Evolutionary conservation across 768 basidiomycete genomes (phyloP).

Genomic region (Russula lepida): DNA sequence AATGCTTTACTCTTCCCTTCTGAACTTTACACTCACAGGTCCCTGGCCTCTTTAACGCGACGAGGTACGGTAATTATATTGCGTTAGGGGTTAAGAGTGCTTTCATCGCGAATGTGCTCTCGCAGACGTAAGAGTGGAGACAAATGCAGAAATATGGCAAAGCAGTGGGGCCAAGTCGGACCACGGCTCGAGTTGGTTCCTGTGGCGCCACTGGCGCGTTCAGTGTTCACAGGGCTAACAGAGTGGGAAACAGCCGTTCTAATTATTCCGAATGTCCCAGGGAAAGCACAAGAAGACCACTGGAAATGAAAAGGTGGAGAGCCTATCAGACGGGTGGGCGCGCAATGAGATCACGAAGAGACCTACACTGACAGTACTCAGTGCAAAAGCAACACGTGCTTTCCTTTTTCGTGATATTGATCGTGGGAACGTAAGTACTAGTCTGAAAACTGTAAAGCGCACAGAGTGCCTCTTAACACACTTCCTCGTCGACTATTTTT

Average conservation of each 20-base stretch:
- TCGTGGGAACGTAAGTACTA: slow-evolving; percentile 8
- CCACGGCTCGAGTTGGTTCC: background rate
- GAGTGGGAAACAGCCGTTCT: background rate
- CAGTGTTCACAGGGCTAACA: background rate
- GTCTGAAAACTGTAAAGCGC: background rate
- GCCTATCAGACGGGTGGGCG: too few species aligned
- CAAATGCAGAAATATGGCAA: background rate
- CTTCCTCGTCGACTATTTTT: background rate
- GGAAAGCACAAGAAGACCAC: background rate
- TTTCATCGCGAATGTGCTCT: background rate
- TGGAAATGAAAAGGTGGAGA: too few species aligned
- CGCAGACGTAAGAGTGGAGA: background rate
- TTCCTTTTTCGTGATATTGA: background rate
- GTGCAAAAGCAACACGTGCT: background rate
- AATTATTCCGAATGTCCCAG: background rate
- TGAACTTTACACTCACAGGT: background rate
- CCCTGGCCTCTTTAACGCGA: background rate
- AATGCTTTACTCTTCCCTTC: background rate
- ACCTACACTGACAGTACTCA: too few species aligned
- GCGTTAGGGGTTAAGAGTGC: background rate
- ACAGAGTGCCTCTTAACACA: background rate
- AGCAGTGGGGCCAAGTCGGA: too few species aligned
- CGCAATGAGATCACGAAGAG: too few species aligned
- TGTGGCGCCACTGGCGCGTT: too few species aligned
- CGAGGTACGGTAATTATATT: background rate